Conservation (phyloP, 2,329 filamentous ascomycete species). For the Grosmannia serpens region DNA sequence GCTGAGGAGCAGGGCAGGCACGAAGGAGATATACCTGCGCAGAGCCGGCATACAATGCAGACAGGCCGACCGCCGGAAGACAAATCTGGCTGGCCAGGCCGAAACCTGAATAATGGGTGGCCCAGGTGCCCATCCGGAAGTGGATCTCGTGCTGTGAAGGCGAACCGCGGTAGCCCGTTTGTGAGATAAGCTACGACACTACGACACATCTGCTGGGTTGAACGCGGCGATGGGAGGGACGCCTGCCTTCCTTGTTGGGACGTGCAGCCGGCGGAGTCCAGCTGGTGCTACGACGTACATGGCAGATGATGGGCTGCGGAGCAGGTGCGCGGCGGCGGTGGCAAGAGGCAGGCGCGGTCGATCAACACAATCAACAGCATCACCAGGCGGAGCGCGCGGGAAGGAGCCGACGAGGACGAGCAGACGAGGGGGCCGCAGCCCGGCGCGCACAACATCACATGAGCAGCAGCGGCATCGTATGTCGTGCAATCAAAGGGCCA, state of each 20-base stretch:
- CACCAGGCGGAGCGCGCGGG: neutral
- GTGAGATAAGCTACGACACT: neutral
- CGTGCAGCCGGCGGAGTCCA: neutral
- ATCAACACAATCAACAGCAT: neutral
- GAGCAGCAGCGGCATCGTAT: too few relatives aligned
- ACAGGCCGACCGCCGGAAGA: slow-evolving; percentile 5
- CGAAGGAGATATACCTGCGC: neutral
- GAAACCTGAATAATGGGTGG: neutral
- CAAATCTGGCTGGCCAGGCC: neutral
- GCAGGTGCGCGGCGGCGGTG: neutral
- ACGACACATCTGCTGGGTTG: neutral
- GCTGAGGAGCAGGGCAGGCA: neutral
- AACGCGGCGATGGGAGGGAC: neutral
- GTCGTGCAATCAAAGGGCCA: neutral
- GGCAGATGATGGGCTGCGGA: neutral
- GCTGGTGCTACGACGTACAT: too few relatives aligned
- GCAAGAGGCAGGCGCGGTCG: neutral
- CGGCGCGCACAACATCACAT: too few relatives aligned
- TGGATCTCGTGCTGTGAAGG: neutral
- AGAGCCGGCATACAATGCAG: too few relatives aligned
- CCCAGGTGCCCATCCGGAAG: neutral
- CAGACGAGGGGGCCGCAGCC: neutral
- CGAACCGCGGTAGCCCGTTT: neutral
- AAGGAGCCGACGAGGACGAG: neutral
- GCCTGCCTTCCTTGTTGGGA: neutral